Conservation (phyloP, 2,329 filamentous ascomycete genomes). For the Fusarium anguioides region DNA sequence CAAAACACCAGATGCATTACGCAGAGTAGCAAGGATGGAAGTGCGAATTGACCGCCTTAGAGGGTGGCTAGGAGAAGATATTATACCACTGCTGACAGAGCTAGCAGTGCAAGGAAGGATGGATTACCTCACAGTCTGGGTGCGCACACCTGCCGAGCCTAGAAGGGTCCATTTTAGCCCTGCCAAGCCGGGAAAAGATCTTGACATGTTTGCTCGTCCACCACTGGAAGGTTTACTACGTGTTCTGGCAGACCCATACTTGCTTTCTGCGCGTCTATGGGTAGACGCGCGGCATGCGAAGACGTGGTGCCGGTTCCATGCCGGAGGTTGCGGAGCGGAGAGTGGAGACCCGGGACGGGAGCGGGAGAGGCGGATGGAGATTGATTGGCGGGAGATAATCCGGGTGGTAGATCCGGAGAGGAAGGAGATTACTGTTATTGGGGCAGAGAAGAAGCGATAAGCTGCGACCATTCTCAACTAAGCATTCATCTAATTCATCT, state of each 20-base stretch:
- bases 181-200: conserved; percentile 20
- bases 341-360: conserved; percentile 13
- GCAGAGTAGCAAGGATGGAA: conserved; percentile 44
- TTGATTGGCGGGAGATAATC: conserved; percentile 50
- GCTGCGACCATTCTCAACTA: background rate
- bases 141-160: conserved; percentile 24
- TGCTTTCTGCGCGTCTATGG: conserved; percentile 54
- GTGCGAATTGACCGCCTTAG: conserved; percentile 48
- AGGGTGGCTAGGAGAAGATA: conserved; percentile 46
- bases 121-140: conserved; percentile 41
- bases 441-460: conserved; percentile 31
- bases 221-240: conserved; percentile 52
- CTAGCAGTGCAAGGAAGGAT: conserved; percentile 49
- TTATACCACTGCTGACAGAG: conserved; percentile 48
- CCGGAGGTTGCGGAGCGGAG: conserved; percentile 32
- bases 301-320: conserved; percentile 58
- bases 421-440: conserved; percentile 41
- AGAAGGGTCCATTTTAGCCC: conserved; percentile 8
- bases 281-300: conserved; percentile 51
- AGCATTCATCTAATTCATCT: background rate
- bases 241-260: conserved; percentile 58
- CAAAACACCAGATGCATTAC: conserved; percentile 39
- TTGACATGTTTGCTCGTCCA: conserved; percentile 43
- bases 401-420: conserved; percentile 47
- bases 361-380: conserved; percentile 22